Conservation (phyloP, 176 grass and related monocot species). For the Alloteropsis semialata region DNA sequence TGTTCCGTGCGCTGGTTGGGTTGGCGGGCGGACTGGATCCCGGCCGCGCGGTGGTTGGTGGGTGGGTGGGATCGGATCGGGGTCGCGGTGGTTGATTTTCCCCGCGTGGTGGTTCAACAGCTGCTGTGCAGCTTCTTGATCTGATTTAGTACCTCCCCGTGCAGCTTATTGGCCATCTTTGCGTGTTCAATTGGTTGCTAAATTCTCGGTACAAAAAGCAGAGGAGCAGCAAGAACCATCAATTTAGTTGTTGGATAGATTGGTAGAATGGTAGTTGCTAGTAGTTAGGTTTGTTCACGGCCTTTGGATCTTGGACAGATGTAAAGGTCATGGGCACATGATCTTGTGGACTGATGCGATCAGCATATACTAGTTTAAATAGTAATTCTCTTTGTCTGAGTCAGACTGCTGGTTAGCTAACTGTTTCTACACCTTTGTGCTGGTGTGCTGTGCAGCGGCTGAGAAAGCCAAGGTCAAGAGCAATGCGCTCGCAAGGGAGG, state of each 20-base stretch:
- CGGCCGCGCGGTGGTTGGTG: neutral
- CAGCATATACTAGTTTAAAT: neutral
- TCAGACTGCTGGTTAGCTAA: neutral
- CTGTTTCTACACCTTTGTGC: neutral
- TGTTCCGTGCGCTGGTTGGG: neutral
- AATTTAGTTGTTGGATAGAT: neutral
- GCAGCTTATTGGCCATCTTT: neutral
- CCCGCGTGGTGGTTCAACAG: constrained; percentile 24
- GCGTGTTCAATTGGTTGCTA: neutral
- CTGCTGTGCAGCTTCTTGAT: constrained; percentile 11
- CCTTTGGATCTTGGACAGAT: neutral
- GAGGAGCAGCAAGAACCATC: neutral
- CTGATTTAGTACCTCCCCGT: neutral
- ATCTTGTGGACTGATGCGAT: neutral
- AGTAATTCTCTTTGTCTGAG: neutral
- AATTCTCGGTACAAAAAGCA: neutral
- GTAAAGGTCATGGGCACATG: neutral
- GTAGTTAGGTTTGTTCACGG: neutral
- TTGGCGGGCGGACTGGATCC: neutral
- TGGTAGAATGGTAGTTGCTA: constrained; percentile 3
- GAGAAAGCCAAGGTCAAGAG: constrained; percentile 46
- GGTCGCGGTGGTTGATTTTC: constrained; percentile 16
- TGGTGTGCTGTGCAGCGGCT: constrained; percentile 32
- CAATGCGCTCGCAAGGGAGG: constrained; percentile 35
- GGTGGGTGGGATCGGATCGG: constrained; percentile 35